These are phyloP conservation scores for Cephalotrichum gorgonifer DNA, from an alignment of 2,329 filamentous ascomycete species.

Conservation along the genomic window DNA sequence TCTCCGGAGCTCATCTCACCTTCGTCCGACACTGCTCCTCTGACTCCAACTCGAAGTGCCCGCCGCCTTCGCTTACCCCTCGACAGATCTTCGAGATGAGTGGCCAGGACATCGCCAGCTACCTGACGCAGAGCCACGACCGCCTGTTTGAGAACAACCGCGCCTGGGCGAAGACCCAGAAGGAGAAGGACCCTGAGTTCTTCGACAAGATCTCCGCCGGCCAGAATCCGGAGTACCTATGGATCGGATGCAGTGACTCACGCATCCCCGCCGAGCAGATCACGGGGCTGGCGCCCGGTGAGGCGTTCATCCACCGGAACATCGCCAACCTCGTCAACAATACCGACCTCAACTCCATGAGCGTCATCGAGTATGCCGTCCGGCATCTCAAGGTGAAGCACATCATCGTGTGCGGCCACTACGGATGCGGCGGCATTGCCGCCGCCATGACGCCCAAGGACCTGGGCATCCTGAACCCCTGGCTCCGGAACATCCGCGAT, in stretches of 20 bases:
- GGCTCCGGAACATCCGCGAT: conserved; percentile 65
- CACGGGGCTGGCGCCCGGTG: conserved; percentile 72
- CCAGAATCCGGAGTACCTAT: conserved; percentile 63
- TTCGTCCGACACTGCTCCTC: background rate
- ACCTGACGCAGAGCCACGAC: conserved; percentile 54
- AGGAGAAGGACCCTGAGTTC: conserved; percentile 49
- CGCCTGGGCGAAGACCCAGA: conserved; percentile 53
- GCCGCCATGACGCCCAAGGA: conserved; percentile 64
- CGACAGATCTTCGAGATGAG: background rate
- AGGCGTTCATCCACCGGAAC: conserved; percentile 91
- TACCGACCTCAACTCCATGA: conserved; percentile 69
- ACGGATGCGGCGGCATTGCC: conserved; percentile 68
- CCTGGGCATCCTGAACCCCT: conserved; percentile 61
- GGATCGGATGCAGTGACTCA: conserved; percentile 87
- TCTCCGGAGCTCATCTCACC: background rate
- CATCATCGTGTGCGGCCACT: conserved; percentile 71
- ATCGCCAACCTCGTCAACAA: conserved; percentile 82
- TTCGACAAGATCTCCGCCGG: conserved; percentile 54
- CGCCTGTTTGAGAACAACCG: conserved; percentile 60
- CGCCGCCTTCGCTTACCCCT: background rate
- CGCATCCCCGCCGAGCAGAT: conserved; percentile 88
- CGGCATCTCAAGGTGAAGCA: conserved; percentile 71
- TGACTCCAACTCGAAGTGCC: background rate
- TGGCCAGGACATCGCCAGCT: conserved; percentile 16
- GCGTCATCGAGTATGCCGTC: conserved; percentile 82